These are phyloP conservation scores for Halenospora varia DNA, from an alignment of 495 filamentous ascomycete species.

Conservation along the genomic window DNA sequence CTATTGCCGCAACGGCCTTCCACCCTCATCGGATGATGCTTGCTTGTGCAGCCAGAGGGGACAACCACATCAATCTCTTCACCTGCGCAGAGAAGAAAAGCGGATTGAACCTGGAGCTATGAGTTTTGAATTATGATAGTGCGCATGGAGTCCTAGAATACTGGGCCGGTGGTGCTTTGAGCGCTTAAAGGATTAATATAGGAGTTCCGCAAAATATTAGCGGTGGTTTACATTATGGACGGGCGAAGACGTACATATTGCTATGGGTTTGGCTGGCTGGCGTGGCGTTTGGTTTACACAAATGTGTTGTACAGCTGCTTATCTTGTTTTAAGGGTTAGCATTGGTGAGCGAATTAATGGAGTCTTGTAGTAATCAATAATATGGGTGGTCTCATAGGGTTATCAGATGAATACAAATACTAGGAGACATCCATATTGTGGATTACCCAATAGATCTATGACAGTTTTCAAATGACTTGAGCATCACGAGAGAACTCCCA, in stretches of 20 bases:
- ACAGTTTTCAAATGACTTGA: no score
- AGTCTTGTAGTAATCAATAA: slow-evolving; percentile 7
- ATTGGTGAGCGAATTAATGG: not conserved
- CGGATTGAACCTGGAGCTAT: not conserved
- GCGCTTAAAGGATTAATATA: not conserved
- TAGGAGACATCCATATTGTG: no score
- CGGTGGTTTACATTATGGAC: not conserved
- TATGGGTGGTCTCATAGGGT: not conserved
- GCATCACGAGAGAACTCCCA: no score
- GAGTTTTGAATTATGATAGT: not conserved
- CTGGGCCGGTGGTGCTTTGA: not conserved
- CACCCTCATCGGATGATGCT: slow-evolving; percentile 94
- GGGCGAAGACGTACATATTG: not conserved
- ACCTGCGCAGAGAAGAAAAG: slow-evolving; percentile 43
- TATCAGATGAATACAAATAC: no score
- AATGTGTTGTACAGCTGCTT: not conserved
- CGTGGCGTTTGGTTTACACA: not conserved
- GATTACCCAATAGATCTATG: no score
- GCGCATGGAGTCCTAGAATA: not conserved
- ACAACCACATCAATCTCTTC: slow-evolving; percentile 71
- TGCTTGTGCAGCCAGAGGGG: slow-evolving; percentile 71
- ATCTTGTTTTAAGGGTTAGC: not conserved
- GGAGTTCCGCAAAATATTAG: not conserved
- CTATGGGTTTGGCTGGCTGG: no score
- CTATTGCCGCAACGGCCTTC: slow-evolving; percentile 87